Conservation (phyloP, 2,329 filamentous ascomycete species). For the Raffaelea ambrosiae region DNA sequence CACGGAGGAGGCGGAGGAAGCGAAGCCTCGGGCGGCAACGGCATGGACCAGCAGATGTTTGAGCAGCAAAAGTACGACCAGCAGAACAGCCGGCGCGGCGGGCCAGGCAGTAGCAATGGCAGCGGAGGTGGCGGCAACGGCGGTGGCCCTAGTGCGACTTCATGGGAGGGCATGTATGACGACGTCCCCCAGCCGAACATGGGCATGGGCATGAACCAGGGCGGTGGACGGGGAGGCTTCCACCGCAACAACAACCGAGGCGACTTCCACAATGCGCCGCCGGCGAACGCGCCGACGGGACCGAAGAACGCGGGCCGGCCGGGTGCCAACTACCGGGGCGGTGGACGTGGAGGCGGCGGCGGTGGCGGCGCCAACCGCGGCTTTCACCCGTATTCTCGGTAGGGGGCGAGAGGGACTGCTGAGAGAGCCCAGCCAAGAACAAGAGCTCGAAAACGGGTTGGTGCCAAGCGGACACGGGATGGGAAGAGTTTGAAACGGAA, state of each 20-base stretch:
- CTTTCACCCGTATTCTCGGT: conserved; percentile 64
- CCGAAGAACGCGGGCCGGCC: conserved; percentile 92
- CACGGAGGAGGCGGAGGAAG: conserved; percentile 21
- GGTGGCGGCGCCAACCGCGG: conserved; percentile 45
- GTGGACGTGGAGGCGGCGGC: conserved; percentile 59
- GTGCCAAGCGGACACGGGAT: too few species aligned
- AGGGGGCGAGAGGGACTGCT: conserved; percentile 12
- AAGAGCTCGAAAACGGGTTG: too few species aligned
- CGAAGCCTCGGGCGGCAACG: too few species aligned
- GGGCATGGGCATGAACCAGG: conserved; percentile 25
- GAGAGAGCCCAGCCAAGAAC: too few species aligned
- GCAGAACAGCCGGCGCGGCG: conserved; percentile 29
- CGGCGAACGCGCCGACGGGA: conserved; percentile 82
- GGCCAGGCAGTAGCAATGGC: conserved; percentile 25
- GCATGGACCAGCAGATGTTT: too few species aligned
- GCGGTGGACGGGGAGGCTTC: conserved; percentile 28
- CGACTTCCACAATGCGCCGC: conserved; percentile 52
- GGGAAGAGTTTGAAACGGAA: too few species aligned
- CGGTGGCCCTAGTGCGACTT: conserved; percentile 55
- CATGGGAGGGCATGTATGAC: conserved; percentile 98
- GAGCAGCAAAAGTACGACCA: conserved; percentile 48
- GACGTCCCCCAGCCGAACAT: conserved; percentile 77
- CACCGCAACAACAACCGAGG: conserved; percentile 22
- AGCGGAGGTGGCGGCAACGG: conserved; percentile 22
- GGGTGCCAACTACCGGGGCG: conserved; percentile 87